phyloP scores from a whole-genome alignment of 2,329 filamentous ascomycete species.

The Myotisia sp. region DNA sequence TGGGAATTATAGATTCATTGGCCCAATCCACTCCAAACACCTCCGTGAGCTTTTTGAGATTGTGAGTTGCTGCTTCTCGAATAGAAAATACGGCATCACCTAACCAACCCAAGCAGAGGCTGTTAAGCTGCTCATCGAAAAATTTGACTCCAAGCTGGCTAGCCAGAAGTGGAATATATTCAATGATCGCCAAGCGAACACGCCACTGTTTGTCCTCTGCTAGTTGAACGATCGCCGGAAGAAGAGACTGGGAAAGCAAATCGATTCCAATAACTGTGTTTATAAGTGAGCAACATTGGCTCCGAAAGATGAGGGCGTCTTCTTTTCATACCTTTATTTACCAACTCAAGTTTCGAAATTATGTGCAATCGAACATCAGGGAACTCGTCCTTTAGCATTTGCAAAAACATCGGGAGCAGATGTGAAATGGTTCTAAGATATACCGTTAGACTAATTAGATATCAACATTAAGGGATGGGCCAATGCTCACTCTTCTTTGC shows the following conservation, averaged over 20 bases:
- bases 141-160: slow-evolving; percentile 93
- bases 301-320: not conserved
- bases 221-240: slow-evolving; percentile 91
- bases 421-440: slow-evolving; percentile 72
- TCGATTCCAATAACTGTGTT: slow-evolving; percentile 85
- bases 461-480: not conserved
- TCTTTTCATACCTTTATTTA: slow-evolving; percentile 64
- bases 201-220: slow-evolving; percentile 99
- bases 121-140: slow-evolving; percentile 94
- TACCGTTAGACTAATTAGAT: slow-evolving; percentile 9
- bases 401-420: slow-evolving; percentile 93
- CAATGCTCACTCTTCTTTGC: slow-evolving; percentile 83
- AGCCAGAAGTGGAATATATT: slow-evolving; percentile 93
- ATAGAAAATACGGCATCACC: slow-evolving; percentile 98
- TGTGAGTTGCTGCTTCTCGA: slow-evolving; percentile 89
- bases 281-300: slow-evolving; percentile 10
- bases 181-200: slow-evolving; percentile 92
- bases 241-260: slow-evolving; percentile 83
- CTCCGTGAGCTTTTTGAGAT: slow-evolving; percentile 95
- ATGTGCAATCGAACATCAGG: slow-evolving; percentile 96
- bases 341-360: slow-evolving; percentile 97
- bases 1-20: slow-evolving; percentile 90
- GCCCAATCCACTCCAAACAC: slow-evolving; percentile 98
- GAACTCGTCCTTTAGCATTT: slow-evolving; percentile 99
- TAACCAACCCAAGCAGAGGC: slow-evolving; percentile 94